These are phyloP conservation scores for Sonneratia caseolaris DNA, from an alignment of 345 rosid species.

Conservation along the genomic window DNA sequence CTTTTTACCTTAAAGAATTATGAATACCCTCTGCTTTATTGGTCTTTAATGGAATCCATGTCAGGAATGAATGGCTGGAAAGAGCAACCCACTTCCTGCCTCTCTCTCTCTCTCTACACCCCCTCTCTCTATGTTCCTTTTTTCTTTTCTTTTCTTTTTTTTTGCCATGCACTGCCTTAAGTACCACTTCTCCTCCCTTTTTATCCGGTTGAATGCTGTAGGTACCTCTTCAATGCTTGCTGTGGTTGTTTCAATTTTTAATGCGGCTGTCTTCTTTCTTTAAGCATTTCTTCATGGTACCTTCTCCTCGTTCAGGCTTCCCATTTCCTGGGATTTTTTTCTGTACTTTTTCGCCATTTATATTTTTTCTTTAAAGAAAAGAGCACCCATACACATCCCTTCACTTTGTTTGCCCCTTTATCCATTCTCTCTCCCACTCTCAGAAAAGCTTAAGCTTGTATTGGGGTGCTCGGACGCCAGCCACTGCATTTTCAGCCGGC, in stretches of 20 bases:
- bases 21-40: slow-evolving; percentile 10
- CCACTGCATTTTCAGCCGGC: neutral
- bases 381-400: neutral
- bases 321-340: slow-evolving; percentile 21
- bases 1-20: neutral
- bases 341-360: slow-evolving; percentile 1
- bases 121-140: neutral
- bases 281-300: slow-evolving; percentile 18
- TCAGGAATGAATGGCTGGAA: slow-evolving; percentile 36
- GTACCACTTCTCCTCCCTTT: neutral
- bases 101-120: slow-evolving; percentile 15
- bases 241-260: neutral
- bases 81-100: slow-evolving; percentile 19
- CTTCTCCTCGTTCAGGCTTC: slow-evolving; percentile 19
- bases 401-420: neutral
- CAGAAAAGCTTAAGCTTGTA: slow-evolving; percentile 1
- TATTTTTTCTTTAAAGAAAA: neutral
- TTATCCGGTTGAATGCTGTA: neutral
- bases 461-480: neutral
- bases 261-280: slow-evolving; percentile 1
- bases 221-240: neutral
- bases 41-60: slow-evolving; percentile 28
- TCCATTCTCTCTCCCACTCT: neutral
- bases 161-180: neutral
- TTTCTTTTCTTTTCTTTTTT: slow-evolving; percentile 11